phyloP scores from a whole-genome alignment of 2,329 filamentous ascomycete species.

The Fusarium chaquense region DNA sequence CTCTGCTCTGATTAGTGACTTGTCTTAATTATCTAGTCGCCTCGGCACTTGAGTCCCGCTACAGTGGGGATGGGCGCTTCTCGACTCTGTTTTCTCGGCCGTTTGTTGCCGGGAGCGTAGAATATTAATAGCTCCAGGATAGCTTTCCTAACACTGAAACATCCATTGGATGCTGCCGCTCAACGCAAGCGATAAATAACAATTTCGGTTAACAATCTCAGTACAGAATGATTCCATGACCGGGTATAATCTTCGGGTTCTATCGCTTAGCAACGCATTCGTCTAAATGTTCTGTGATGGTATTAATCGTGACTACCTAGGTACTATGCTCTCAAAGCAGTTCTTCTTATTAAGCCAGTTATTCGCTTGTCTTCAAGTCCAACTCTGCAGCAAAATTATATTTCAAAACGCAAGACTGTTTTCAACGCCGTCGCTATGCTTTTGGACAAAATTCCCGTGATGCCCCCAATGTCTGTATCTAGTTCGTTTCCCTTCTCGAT shows the following conservation, averaged over 20 bases:
- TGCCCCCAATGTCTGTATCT: background rate
- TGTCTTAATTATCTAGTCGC: background rate
- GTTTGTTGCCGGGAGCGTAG: constrained; percentile 10
- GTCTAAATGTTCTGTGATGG: background rate
- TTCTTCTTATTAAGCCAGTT: background rate
- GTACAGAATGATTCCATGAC: background rate
- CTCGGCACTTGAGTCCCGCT: constrained; percentile 18
- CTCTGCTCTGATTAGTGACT: background rate
- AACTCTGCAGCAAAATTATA: constrained; percentile 2
- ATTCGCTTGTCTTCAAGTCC: constrained; percentile 1
- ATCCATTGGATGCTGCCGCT: background rate
- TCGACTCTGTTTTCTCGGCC: constrained; percentile 25
- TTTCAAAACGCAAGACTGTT: constrained; percentile 13
- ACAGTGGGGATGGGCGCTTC: constrained; percentile 19
- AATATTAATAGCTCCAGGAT: constrained; percentile 20
- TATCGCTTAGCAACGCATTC: background rate
- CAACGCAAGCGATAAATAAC: constrained; percentile 16
- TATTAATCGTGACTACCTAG: constrained; percentile 5
- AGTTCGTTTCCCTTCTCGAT: background rate
- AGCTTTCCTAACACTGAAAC: constrained; percentile 14
- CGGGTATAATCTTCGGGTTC: background rate
- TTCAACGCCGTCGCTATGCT: constrained; percentile 45
- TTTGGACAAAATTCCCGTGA: constrained; percentile 21
- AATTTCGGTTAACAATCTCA: constrained; percentile 16
- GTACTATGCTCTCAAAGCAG: background rate